Evolutionary conservation across 2,329 filamentous ascomycete species (phyloP).

Genomic region (Penicillium sp.): DNA sequence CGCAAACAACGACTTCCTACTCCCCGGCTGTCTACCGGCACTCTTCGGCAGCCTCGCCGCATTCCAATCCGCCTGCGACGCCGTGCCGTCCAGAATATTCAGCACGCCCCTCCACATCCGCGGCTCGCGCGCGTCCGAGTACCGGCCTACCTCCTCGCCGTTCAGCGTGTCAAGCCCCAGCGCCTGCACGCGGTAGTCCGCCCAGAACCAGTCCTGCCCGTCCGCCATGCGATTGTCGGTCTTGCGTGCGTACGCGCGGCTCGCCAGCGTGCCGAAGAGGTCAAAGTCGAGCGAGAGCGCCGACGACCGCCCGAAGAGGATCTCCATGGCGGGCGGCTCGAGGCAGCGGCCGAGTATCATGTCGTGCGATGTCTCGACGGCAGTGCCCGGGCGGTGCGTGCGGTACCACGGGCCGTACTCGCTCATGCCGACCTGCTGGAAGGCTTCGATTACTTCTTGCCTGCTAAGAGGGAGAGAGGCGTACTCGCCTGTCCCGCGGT

Average conservation of each 20-base stretch:
- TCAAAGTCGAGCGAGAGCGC: conserved; percentile 39
- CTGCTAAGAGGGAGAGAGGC: conserved; percentile 24
- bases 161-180: conserved; percentile 55
- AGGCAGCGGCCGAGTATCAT: conserved; percentile 53
- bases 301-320: conserved; percentile 39
- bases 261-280: conserved; percentile 43
- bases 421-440: conserved; percentile 38
- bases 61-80: conserved; percentile 9
- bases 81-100: conserved; percentile 39
- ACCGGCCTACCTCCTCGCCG: conserved; percentile 47
- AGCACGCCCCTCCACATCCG: conserved; percentile 46
- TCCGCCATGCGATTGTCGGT: conserved; percentile 48
- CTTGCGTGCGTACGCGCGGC: conserved; percentile 43
- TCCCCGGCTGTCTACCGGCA: conserved; percentile 23
- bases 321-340: conserved; percentile 47
- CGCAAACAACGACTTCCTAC: conserved; percentile 23
- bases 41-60: conserved; percentile 25
- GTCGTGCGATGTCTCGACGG: conserved; percentile 47
- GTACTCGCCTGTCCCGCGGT: conserved; percentile 18
- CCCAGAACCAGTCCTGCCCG: conserved; percentile 54
- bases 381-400: conserved; percentile 38
- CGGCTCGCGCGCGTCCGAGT: conserved; percentile 43
- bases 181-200: conserved; percentile 53
- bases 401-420: conserved; percentile 53
- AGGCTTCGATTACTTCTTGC: conserved; percentile 31